Percentiles rank a stretch among this genome's conserved stretches.
Conservation (phyloP, 2,329 filamentous ascomycete genomes). For the Ascochyta clinopodiicola region DNA sequence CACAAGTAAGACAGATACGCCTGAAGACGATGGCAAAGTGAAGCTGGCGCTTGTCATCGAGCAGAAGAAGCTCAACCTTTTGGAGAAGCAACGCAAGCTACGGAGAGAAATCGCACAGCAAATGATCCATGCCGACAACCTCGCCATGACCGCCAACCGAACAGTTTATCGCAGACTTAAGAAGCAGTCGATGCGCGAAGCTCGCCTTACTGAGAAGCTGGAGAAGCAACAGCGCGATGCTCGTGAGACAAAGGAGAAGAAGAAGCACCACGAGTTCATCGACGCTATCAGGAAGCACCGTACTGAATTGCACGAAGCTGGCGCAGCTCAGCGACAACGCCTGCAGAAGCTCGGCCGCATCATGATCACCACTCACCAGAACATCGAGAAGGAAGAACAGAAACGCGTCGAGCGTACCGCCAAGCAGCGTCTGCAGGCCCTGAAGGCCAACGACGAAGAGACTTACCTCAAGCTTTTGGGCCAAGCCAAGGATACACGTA, state of each 20-base stretch:
- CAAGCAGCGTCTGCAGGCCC: constrained; percentile 97
- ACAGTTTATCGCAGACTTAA: constrained; percentile 91
- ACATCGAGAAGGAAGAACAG: constrained; percentile 99
- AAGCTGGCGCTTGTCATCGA: constrained; percentile 94
- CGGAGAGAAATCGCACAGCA: constrained; percentile 87
- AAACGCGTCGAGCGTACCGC: constrained; percentile 97
- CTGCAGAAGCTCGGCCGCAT: constrained; percentile 85
- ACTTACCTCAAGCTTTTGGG: constrained; percentile 97
- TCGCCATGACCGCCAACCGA: constrained; percentile 96
- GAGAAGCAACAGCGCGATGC: constrained; percentile 99
- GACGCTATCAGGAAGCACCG: constrained; percentile 84
- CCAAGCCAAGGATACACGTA: constrained; percentile 98
- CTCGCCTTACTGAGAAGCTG: constrained; percentile 96
- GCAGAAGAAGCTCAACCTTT: constrained; percentile 87
- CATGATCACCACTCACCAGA: constrained; percentile 89
- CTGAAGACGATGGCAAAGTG: constrained; percentile 74
- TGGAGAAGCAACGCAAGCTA: constrained; percentile 84
- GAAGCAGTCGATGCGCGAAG: constrained; percentile 95
- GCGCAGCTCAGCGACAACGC: constrained; percentile 72
- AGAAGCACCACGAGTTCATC: constrained; percentile 93
- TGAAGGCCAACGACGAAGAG: constrained; percentile 99
- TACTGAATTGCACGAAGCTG: constrained; percentile 74
- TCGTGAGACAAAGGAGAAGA: constrained; percentile 94
- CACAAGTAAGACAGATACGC: constrained; percentile 69
- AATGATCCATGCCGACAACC: constrained; percentile 94